Percentiles rank a stretch among this genome's conserved stretches.
These are phyloP conservation scores for Lichenothelia convexa DNA, from an alignment of 495 filamentous ascomycete genomes.

Conservation along the genomic window DNA sequence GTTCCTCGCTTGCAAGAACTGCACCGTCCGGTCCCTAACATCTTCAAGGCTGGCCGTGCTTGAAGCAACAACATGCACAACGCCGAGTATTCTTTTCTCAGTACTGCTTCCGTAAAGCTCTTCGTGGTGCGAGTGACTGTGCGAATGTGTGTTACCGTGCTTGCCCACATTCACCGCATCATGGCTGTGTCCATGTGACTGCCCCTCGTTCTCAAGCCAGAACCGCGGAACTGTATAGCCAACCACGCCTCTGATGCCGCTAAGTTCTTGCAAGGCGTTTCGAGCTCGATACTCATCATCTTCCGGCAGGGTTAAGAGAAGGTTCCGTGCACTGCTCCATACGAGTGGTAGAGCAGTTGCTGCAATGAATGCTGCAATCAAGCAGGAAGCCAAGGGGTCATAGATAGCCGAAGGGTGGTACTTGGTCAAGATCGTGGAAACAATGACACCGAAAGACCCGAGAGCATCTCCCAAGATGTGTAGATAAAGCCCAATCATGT, in stretches of 20 bases:
- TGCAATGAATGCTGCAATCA: constrained; percentile 88
- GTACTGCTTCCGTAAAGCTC: neutral
- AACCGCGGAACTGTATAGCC: constrained; percentile 81
- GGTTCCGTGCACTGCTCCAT: constrained; percentile 55
- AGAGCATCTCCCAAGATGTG: constrained; percentile 92
- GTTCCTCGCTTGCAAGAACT: constrained; percentile 17
- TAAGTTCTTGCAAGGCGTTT: constrained; percentile 67
- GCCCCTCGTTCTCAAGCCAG: constrained; percentile 67
- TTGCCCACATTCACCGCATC: no score
- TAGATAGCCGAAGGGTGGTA: constrained; percentile 82
- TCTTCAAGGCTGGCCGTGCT: constrained; percentile 19
- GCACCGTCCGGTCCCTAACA: constrained; percentile 19
- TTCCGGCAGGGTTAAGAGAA: constrained; percentile 69
- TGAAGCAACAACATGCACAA: constrained; percentile 22
- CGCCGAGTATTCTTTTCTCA: constrained; percentile 19
- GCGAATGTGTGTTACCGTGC: constrained; percentile 14
- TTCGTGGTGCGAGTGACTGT: constrained; percentile 14
- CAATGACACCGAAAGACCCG: constrained; percentile 84
- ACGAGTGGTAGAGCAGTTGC: constrained; percentile 76
- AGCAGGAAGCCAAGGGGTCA: constrained; percentile 82
- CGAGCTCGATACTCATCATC: constrained; percentile 79
- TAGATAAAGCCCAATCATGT: constrained; percentile 98
- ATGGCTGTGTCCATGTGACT: constrained; percentile 16
- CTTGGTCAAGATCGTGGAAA: constrained; percentile 74
- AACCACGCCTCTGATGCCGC: constrained; percentile 63